These are phyloP conservation scores for Aspergillus awamori DNA, from an alignment of 2,329 filamentous ascomycete genomes.

Conservation along the genomic window DNA sequence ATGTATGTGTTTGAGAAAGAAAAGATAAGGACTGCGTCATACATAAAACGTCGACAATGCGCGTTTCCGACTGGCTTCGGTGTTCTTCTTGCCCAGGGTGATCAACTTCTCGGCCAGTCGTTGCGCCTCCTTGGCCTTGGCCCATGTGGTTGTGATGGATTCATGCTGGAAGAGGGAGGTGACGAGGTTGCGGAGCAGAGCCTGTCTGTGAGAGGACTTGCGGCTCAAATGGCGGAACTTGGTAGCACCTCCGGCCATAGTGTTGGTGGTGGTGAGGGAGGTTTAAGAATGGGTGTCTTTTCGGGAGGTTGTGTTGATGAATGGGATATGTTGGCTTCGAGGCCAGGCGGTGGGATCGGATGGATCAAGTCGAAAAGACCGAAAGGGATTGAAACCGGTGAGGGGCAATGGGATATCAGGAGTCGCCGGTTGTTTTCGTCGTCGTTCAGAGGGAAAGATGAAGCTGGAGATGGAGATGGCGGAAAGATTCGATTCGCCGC, in stretches of 20 bases:
- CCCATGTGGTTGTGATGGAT: conserved; percentile 90
- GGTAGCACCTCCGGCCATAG: conserved; percentile 81
- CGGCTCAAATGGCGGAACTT: conserved; percentile 90
- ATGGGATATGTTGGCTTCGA: not conserved
- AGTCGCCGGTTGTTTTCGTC: no score
- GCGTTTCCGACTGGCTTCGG: conserved; percentile 72
- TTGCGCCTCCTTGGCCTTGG: conserved; percentile 97
- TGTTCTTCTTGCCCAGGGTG: conserved; percentile 90
- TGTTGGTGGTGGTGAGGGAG: conserved; percentile 19
- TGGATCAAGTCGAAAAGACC: not conserved
- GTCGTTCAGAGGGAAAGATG: conserved; percentile 9
- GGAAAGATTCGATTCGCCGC: conserved; percentile 38
- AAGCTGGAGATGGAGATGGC: conserved; percentile 1
- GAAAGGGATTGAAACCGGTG: not conserved
- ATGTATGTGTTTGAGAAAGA: not conserved
- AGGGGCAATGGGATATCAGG: not conserved
- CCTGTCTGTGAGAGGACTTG: conserved; percentile 82
- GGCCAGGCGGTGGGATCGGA: not conserved
- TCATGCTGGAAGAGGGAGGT: conserved; percentile 93
- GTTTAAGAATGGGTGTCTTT: conserved; percentile 3
- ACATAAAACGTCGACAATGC: conserved; percentile 87
- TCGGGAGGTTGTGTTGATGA: not conserved
- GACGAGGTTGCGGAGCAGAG: conserved; percentile 91
- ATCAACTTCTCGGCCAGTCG: conserved; percentile 91
- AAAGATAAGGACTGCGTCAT: conserved; percentile 39